These are phyloP conservation scores for Quambalaria eucalypti DNA, from an alignment of 1,284 basidiomycete genomes.

Conservation along the genomic window DNA sequence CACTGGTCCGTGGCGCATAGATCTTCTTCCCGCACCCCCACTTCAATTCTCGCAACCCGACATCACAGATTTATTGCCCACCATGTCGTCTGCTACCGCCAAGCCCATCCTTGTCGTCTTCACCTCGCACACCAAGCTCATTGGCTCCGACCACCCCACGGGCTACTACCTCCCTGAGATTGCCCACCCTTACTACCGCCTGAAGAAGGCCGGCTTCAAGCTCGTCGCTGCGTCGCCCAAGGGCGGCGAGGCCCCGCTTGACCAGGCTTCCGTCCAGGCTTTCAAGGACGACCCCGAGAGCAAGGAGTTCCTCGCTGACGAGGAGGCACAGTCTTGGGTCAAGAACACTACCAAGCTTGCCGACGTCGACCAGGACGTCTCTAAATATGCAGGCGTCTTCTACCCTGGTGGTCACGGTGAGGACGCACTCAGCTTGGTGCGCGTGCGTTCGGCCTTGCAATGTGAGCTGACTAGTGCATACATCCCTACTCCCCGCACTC, in stretches of 20 bases:
- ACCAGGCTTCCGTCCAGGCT: conserved; percentile 57
- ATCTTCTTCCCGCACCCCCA: too few species aligned
- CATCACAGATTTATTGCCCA: not conserved
- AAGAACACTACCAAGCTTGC: conserved; percentile 57
- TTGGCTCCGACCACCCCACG: conserved; percentile 56
- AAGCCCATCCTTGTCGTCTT: not conserved
- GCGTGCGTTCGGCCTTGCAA: not conserved
- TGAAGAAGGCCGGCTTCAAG: conserved; percentile 53
- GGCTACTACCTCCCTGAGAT: conserved; percentile 52
- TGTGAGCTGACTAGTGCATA: not conserved
- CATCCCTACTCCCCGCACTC: not conserved
- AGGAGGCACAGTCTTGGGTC: conserved; percentile 54
- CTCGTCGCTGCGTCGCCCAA: conserved; percentile 65
- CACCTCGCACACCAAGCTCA: conserved; percentile 42
- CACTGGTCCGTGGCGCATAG: too few species aligned
- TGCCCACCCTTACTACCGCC: conserved; percentile 68
- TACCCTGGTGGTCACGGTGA: conserved; percentile 60
- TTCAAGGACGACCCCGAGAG: conserved; percentile 55
- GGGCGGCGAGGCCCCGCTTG: conserved; percentile 66
- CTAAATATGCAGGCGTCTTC: conserved; percentile 63
- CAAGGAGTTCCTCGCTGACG: conserved; percentile 59
- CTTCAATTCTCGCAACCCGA: too few species aligned
- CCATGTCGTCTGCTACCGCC: not conserved
- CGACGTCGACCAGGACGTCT: conserved; percentile 55
- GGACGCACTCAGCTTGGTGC: too few species aligned